phyloP scores from a whole-genome alignment of 257 asterid species.

The Solanum paucissectum region DNA sequence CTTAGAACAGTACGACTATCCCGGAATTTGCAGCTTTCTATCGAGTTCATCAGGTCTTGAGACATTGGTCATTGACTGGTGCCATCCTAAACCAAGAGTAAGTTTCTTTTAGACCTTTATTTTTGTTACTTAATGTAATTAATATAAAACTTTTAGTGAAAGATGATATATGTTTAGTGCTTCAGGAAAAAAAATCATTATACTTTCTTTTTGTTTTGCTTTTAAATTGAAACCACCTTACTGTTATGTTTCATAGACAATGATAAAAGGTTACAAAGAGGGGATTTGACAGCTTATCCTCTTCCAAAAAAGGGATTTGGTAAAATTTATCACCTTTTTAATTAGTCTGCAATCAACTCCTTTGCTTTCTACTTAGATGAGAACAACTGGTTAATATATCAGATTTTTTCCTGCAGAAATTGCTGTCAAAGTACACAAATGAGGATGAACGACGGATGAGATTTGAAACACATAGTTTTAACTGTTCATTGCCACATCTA shows the following conservation, averaged over 20 bases:
- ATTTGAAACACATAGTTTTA: not conserved
- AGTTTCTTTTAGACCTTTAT: not conserved
- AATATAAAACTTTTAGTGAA: not conserved
- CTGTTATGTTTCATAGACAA: not conserved
- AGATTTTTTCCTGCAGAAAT: not conserved
- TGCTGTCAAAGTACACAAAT: not conserved
- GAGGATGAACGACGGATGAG: not conserved
- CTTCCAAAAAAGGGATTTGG: not conserved
- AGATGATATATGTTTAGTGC: not conserved
- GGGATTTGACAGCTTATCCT: not conserved
- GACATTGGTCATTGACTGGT: not conserved
- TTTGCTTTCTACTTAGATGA: not conserved
- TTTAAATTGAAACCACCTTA: not conserved
- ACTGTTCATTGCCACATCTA: not conserved
- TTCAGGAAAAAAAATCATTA: not conserved
- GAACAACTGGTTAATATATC: not conserved
- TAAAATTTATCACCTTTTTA: not conserved
- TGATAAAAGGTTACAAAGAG: not conserved
- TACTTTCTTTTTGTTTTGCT: not conserved
- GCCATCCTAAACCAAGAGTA: not conserved
- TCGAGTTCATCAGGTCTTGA: not conserved
- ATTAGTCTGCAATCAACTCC: not conserved
- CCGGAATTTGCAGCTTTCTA: no score
- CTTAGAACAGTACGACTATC: not conserved
- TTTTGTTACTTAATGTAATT: not conserved